Base-by-base conservation (phyloP, 768 basidiomycete species). In the Strobilomyces confusus region DNA sequence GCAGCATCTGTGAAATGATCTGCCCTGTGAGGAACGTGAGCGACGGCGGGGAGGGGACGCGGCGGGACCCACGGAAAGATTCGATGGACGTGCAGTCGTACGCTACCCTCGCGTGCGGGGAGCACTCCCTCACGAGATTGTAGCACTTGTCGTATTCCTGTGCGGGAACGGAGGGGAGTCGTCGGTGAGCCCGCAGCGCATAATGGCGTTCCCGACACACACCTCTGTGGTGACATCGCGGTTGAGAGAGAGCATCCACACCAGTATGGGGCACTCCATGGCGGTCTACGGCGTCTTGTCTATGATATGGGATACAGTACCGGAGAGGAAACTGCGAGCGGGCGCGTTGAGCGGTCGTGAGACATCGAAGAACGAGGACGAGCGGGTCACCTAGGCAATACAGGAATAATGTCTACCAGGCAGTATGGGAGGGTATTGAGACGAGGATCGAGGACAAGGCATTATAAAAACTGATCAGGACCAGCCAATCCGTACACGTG, bases 161-260 rank as follows among this genome's bases (percentile, higher is more conserved):
- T 20, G 55, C 45, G 51, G 44, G 37, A 25, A 43, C 9, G 11
- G 44, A 23, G 46, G 36, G 34, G 43, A 53, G 44, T 33, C 32
- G 19, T 33, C 52, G 43, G 44, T 51, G 49, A 44, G 22, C 53
- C 59, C 47, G 58, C 42, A 51, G 49, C 43, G 6, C 29, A 42
- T n/a, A 50, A 22, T 26, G 26, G 41, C 50, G 25, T 2, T 32
- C 37, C 14, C 11, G 22, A 45, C 40, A 64, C 79, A 57, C 62
- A 84, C 87, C 67, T 83, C 79, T 68, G 76, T 74, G 13, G 82
- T 80, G 64, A 89, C 81, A 67, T 88, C 86, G 50, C 87, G 76
- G 60, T 89, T 89, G 64, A 88, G 70, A 5, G 84, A 86, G 47
- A 90, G 72, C 84, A 89, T 88, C 87, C 87, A 90, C 22, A 87